phyloP scores from a whole-genome alignment of 495 filamentous ascomycete species.

The Penicillium steckii region DNA sequence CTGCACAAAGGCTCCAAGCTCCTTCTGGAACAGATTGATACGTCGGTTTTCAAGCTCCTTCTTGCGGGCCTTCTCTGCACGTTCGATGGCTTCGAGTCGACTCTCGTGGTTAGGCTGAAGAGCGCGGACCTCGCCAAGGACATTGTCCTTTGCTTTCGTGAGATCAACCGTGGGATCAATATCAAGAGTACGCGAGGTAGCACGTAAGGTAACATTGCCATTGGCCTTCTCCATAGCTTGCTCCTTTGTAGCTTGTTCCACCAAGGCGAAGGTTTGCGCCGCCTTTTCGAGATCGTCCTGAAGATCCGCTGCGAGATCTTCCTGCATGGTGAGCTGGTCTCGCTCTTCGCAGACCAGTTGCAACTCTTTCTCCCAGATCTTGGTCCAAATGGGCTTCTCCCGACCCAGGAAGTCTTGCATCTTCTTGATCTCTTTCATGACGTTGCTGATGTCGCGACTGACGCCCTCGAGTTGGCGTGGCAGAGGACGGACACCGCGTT shows the following conservation, averaged over 20 bases:
- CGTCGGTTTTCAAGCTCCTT: slow-evolving; percentile 78
- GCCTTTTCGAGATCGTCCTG: slow-evolving; percentile 95
- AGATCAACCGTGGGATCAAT: slow-evolving; percentile 69
- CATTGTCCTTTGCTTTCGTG: slow-evolving; percentile 78
- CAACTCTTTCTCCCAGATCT: slow-evolving; percentile 97
- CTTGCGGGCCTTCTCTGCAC: slow-evolving; percentile 84
- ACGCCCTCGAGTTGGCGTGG: slow-evolving; percentile 89
- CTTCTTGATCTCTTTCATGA: slow-evolving; percentile 87
- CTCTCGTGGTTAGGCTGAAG: slow-evolving; percentile 94
- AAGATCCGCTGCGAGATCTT: slow-evolving; percentile 87
- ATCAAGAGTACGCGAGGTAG: slow-evolving; percentile 59
- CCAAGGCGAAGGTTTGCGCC: slow-evolving; percentile 84
- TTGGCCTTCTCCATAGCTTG: slow-evolving; percentile 71
- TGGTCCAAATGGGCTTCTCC: slow-evolving; percentile 95
- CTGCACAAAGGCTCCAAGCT: slow-evolving; percentile 83
- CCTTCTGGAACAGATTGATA: slow-evolving; percentile 82
- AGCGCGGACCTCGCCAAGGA: slow-evolving; percentile 90
- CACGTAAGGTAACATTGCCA: slow-evolving; percentile 43
- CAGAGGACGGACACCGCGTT: slow-evolving; percentile 85
- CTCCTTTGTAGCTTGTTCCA: slow-evolving; percentile 95
- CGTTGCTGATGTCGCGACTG: slow-evolving; percentile 77
- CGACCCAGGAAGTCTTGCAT: slow-evolving; percentile 87
- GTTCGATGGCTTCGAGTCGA: slow-evolving; percentile 90
- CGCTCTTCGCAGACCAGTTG: slow-evolving; percentile 92
- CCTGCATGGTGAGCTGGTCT: slow-evolving; percentile 89